Percentiles rank a stretch among this genome's conserved stretches.
phyloP scores from a whole-genome alignment of 345 rosid species.

The Eucalyptus marginata region DNA sequence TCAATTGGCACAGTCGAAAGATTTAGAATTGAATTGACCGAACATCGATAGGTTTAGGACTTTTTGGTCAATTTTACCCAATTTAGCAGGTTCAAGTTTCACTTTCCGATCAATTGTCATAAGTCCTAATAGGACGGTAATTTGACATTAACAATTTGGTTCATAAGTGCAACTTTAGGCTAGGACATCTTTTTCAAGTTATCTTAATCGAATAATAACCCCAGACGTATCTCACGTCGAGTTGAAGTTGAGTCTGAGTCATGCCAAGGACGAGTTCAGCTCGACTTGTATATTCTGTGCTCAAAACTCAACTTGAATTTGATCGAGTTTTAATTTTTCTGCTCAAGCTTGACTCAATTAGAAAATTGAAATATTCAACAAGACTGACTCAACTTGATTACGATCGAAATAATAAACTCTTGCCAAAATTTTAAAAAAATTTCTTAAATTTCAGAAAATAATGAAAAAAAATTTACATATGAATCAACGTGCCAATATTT shows the following conservation, averaged over 20 bases:
- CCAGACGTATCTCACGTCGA: not conserved
- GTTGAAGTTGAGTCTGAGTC: not conserved
- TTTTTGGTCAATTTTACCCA: no score
- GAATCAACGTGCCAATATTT: not conserved
- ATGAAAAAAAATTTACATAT: not conserved
- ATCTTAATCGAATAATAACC: not conserved
- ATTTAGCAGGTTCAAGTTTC: not conserved
- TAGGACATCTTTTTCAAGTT: not conserved
- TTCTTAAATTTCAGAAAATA: not conserved
- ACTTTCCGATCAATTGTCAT: not conserved
- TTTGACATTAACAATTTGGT: not conserved
- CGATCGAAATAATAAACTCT: not conserved
- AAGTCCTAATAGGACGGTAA: not conserved
- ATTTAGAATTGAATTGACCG: no score
- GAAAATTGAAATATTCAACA: not conserved
- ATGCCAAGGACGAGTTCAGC: not conserved
- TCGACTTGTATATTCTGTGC: not conserved
- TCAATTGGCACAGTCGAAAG: no score
- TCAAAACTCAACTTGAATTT: not conserved
- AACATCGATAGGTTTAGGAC: no score
- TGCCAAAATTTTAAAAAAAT: not conserved
- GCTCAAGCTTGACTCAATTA: not conserved
- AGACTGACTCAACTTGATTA: not conserved
- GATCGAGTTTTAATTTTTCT: not conserved
- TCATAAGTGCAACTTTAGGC: not conserved